These are phyloP conservation scores for Cucurbita maxima DNA, from an alignment of 306 rosid species.

Conservation along the genomic window DNA sequence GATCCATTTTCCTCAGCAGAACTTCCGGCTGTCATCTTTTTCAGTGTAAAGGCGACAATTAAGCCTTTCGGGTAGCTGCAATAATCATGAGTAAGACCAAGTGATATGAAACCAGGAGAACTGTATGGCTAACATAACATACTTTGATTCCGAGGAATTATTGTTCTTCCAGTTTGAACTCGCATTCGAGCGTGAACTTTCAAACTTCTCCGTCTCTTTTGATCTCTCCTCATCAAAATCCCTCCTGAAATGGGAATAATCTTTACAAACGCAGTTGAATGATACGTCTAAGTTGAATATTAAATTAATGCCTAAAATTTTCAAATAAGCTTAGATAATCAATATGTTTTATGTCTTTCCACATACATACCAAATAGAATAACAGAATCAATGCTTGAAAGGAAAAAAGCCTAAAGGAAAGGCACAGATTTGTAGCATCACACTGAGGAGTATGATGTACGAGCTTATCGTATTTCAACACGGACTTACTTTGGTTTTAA, in stretches of 20 bases:
- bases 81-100: conserved; percentile 12
- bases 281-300: neutral
- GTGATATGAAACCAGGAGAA: neutral
- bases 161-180: conserved; percentile 24
- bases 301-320: neutral
- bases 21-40: conserved; percentile 27
- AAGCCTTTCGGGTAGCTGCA: conserved; percentile 83
- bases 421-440: neutral
- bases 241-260: conserved; percentile 35
- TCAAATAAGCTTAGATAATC: neutral
- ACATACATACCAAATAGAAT: neutral
- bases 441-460: too few relatives aligned
- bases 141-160: conserved; percentile 33
- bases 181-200: conserved; percentile 24
- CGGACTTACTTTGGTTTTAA: conserved; percentile 58
- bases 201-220: conserved; percentile 33
- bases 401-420: neutral
- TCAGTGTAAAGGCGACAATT: conserved; percentile 54
- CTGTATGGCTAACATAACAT: conserved; percentile 5
- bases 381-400: neutral
- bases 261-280: neutral
- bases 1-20: conserved; percentile 23
- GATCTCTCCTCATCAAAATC: conserved; percentile 62
- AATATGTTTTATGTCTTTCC: neutral
- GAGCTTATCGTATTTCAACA: neutral